Base-by-base conservation (phyloP, 371 early-diverging fungal genomes). In the Syncephalastrum sp. region DNA sequence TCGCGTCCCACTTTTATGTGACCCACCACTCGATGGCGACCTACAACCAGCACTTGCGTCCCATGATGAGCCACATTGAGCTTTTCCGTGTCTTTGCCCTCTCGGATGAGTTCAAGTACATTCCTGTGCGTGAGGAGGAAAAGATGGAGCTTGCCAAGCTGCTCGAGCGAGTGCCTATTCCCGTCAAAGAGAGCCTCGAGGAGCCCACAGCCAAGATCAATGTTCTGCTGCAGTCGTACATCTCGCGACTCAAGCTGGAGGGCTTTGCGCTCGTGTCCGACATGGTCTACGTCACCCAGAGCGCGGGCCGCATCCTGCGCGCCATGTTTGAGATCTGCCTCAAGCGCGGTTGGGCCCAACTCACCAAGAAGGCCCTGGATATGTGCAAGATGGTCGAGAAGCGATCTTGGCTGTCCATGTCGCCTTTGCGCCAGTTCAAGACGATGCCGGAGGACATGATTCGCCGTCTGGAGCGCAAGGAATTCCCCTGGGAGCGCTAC, bases 311-410 rank as follows among this genome's bases (percentile, higher is more conserved):
- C 63, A 92, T 99, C 59, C 72, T 98, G 41, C 90, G 98, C 25
- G 96, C 98, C 16, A 86, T 99, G 53, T 97, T 96, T 78, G 99
- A 98, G 75, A 94, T 99, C 47, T 92, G 94, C 63, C 67, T 96
- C 53, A 85, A 87, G 55, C 89, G 93, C 29, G 94, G 95, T n/a
- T 99, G 99, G 99, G 89, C 95, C 3, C 91, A 89, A 57, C 75
- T 95, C 42, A 88, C 95, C 4, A 83, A 87, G 46, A 87, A 88
- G 52, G 88, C 92, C 0, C 73, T 97, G 27, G 93, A 91, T 73
- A 68, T 94, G 48, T 95, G 95, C 79, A 93, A 95, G 68, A 93
- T 93, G 91, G 93, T 94, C 1, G 95, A 94, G 54, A 90, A 88
- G 60, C 85, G 93, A 17, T 84, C 86, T 77, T 97, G 97, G 99